Base-by-base conservation (phyloP, 495 filamentous ascomycete genomes). In the Glonium stellatum region DNA sequence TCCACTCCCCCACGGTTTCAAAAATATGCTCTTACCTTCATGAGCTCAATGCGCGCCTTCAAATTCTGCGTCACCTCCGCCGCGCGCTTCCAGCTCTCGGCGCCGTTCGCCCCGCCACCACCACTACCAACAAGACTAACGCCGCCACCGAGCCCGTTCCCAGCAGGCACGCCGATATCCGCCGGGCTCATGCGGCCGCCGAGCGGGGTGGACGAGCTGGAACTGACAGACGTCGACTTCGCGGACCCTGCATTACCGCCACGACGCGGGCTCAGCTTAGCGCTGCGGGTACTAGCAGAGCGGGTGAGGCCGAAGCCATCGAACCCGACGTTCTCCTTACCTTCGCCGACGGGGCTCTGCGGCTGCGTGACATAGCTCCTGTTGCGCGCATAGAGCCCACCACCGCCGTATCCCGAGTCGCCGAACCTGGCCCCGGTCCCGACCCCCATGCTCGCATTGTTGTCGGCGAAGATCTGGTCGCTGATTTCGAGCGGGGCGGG, bases 31-130 rank as follows among this genome's bases (percentile, higher is more conserved):
- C 81, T 48, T 64, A 87, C 84, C 82, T 87, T 87, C 84, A 87
- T 87, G 72, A 84, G 77, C 79, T 99, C 95, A 72, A 99, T 99
- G 73, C 92, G 82, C 46, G 91, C 87, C 78, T 97, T 99, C 68
- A 99, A 74, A 73, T 93, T 90, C 72, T 88, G 97, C 42, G 95
- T 99, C 11, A 99, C 95, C 77, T 99, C 95, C n/a, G 93, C 93
- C 31, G 95, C 95, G 65, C 95, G 77, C 77, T 92, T 95, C 91
- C 93, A 99, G 70, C 90, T 97, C 75, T 97, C 93, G 48, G 90
- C 87, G 12, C 84, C 86, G 19, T 27, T 27, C 47, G 84, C 81
- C 9, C 68, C 69, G 48, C 70, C 13, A 60, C 68, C 13, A 74
- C 65, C 35, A 60, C 42, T 57, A 19, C 60, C 58, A 50, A 27